Conservation (phyloP, 257 asterid species). For the Solanum pinnatisectum region DNA sequence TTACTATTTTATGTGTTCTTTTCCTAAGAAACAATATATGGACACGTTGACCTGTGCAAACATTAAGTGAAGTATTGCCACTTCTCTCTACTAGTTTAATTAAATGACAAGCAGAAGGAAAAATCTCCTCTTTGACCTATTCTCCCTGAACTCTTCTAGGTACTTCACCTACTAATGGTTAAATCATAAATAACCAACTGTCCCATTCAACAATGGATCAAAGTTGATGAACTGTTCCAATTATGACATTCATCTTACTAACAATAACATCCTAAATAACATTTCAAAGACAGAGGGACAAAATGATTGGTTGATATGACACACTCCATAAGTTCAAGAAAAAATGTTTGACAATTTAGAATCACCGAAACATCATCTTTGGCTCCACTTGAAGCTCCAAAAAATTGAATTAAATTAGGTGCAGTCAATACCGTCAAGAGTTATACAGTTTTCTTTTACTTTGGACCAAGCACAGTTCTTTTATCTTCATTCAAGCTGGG, state of each 20-base stretch:
- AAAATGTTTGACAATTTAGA: not conserved
- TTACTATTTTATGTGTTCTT: not conserved
- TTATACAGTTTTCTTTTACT: not conserved
- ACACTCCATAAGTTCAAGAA: not conserved
- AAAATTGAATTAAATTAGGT: not conserved
- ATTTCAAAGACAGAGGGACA: not conserved
- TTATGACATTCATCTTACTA: not conserved
- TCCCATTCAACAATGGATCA: not conserved
- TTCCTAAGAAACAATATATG: not conserved
- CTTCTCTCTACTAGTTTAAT: not conserved
- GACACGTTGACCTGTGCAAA: not conserved
- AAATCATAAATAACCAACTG: not conserved
- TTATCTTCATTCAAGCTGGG: not conserved
- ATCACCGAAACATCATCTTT: not conserved
- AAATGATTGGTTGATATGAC: not conserved
- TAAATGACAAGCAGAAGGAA: not conserved
- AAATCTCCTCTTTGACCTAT: not conserved
- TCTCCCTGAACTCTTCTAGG: not conserved
- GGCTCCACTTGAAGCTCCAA: not conserved
- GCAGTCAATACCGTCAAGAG: not conserved
- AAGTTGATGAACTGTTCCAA: not conserved
- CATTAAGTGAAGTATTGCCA: not conserved
- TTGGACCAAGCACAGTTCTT: not conserved
- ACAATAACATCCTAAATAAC: not conserved
- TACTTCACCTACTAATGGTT: not conserved